Base-by-base conservation (phyloP, 371 early-diverging fungal species). In the Homolaphlyctis polyrhiza region DNA sequence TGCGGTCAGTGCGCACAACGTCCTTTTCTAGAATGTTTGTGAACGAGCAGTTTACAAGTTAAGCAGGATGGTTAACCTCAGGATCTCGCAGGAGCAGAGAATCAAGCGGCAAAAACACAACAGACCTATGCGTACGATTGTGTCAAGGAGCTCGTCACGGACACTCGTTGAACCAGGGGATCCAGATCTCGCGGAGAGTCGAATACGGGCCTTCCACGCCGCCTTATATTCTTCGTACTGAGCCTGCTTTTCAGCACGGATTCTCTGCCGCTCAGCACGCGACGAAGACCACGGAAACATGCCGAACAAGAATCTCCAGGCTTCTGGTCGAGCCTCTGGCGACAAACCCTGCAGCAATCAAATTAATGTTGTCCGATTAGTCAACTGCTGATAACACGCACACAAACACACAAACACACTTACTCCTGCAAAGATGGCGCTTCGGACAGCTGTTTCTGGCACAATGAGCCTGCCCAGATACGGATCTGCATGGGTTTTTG, bases 201-300 rank as follows among this genome's bases (percentile, higher is more conserved):
- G 23, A 50, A 35, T 25, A 13, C 35, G 55, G n/a, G 16, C 21
- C 45, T 35, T 50, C 21, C 49, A 66, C 4, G 30, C 32, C 16
- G 21, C n/a, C 29, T 52, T 34, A 6, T 27, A 45, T 11, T 51
- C 47, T 39, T 29, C 33, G 54, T 60, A 50, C 35, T 23, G 16
- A 1, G 32, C 35, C 39, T 54, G 39, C 32, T 60, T 60, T 13
- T 72, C 55, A 5, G 30, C 35, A 14, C 30, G 55, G 55, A 55
- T 35, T 25, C 14, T 81, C 35, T 81, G 73, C 35, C 93, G 85
- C 66, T 92, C 88, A 28, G 78, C 81, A 59, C 84, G 86, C 2
- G 87, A 88, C 6, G 89, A 90, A 16, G 83, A 72, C 96, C 95
- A 95, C 1, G 92, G 87, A 64, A 90, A 92, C 3, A 94, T 74